These are phyloP conservation scores for Scytalidium sp. DNA, from an alignment of 2,329 filamentous ascomycete species.

Conservation along the genomic window DNA sequence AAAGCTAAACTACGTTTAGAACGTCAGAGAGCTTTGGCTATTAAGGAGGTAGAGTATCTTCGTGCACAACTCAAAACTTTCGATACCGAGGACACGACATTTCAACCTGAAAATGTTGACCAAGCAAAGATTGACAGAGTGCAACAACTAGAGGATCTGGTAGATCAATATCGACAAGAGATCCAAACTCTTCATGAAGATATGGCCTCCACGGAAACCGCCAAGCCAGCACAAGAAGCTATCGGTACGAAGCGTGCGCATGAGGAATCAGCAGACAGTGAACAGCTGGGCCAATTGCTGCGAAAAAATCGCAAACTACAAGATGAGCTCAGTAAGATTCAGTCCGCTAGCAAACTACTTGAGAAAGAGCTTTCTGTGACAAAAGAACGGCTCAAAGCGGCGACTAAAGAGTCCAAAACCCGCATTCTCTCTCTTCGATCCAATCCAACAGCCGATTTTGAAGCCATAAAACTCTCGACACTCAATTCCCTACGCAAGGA, in stretches of 20 bases:
- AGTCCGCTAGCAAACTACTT: conserved; percentile 68
- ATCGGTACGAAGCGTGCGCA: conserved; percentile 63
- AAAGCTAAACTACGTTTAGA: conserved; percentile 75
- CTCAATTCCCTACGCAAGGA: conserved; percentile 76
- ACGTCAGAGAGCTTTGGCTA: conserved; percentile 77
- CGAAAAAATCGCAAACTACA: conserved; percentile 87
- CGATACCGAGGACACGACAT: conserved; percentile 82
- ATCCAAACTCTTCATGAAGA: conserved; percentile 72
- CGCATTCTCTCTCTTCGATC: conserved; percentile 81
- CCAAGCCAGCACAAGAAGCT: conserved; percentile 32
- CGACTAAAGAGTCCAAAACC: conserved; percentile 66
- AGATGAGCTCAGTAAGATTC: conserved; percentile 67
- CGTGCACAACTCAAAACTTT: conserved; percentile 88
- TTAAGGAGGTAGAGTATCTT: conserved; percentile 92
- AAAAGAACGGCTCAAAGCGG: conserved; percentile 67
- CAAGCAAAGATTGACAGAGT: conserved; percentile 71
- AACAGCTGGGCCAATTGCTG: conserved; percentile 77
- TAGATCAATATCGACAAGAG: conserved; percentile 84
- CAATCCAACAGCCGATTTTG: conserved; percentile 87
- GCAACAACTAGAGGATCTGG: conserved; percentile 76
- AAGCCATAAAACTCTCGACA: conserved; percentile 80
- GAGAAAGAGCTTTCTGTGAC: conserved; percentile 73
- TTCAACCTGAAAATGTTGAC: conserved; percentile 78
- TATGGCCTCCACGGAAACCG: conserved; percentile 61
- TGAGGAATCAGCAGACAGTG: conserved; percentile 51